phyloP scores from a whole-genome alignment of 495 filamentous ascomycete genomes.

The Penicillium fimorum region DNA sequence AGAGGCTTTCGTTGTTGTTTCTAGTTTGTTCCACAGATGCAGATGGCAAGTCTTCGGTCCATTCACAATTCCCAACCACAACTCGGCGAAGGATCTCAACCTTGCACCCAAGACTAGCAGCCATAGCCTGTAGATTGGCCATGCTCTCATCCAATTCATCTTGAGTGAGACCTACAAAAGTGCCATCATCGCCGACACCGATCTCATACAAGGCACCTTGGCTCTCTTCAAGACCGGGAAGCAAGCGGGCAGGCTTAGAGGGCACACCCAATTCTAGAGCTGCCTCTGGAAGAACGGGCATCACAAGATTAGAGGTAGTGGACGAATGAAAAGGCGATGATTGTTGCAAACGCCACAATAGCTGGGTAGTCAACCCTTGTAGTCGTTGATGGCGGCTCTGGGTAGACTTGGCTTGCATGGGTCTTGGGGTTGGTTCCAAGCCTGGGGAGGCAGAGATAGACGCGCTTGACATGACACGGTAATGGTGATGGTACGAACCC shows the following conservation, averaged over 20 bases:
- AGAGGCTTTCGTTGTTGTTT: slow-evolving; percentile 58
- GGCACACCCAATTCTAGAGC: slow-evolving; percentile 51
- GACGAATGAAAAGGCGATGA: slow-evolving; percentile 86
- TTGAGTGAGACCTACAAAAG: slow-evolving; percentile 81
- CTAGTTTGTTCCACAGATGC: slow-evolving; percentile 25
- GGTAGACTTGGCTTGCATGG: slow-evolving; percentile 31
- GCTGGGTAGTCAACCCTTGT: slow-evolving; percentile 88
- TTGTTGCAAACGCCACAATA: slow-evolving; percentile 93
- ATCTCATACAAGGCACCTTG: slow-evolving; percentile 95
- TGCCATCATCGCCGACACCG: slow-evolving; percentile 92
- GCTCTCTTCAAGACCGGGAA: slow-evolving; percentile 87
- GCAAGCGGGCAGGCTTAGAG: slow-evolving; percentile 58
- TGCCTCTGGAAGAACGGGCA: slow-evolving; percentile 70
- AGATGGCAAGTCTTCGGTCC: slow-evolving; percentile 49
- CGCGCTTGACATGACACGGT: slow-evolving; percentile 32
- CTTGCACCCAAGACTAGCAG: slow-evolving; percentile 81
- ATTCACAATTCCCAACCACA: slow-evolving; percentile 83
- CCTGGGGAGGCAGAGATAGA: slow-evolving; percentile 23
- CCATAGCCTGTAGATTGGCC: slow-evolving; percentile 80
- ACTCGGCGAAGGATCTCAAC: slow-evolving; percentile 83
- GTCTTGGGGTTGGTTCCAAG: slow-evolving; percentile 26
- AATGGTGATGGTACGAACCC: slow-evolving; percentile 55
- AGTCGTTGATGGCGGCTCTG: slow-evolving; percentile 74
- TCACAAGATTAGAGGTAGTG: slow-evolving; percentile 64
- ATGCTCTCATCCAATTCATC: slow-evolving; percentile 93